These are phyloP conservation scores for Diplodia intermedia DNA, from an alignment of 2,329 filamentous ascomycete genomes.

Conservation along the genomic window DNA sequence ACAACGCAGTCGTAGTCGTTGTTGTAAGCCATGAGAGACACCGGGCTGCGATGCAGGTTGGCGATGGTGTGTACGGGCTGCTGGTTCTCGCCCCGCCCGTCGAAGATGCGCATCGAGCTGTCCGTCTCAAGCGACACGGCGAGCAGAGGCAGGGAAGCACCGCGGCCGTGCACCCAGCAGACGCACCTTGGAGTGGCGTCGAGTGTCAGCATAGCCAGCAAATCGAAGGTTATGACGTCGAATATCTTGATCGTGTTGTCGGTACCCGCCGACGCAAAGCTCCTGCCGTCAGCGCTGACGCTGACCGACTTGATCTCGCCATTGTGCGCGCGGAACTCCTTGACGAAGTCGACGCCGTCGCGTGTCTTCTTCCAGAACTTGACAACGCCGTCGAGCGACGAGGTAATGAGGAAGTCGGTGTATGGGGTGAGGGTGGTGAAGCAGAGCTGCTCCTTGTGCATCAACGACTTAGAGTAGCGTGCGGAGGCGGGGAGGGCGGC, in stretches of 20 bases:
- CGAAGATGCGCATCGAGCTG: conserved; percentile 80
- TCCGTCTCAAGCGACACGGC: conserved; percentile 80
- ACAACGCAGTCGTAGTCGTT: conserved; percentile 87
- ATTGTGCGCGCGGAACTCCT: conserved; percentile 91
- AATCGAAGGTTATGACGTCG: conserved; percentile 78
- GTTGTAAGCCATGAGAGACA: conserved; percentile 89
- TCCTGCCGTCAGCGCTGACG: conserved; percentile 87
- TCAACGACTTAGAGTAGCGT: conserved; percentile 93
- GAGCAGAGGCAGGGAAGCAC: conserved; percentile 84
- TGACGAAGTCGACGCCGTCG: conserved; percentile 93
- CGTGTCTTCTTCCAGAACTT: conserved; percentile 99
- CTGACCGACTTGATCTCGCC: conserved; percentile 85
- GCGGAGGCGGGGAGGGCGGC: conserved; percentile 81
- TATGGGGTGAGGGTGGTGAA: conserved; percentile 87
- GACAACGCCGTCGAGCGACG: conserved; percentile 91
- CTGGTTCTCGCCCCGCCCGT: conserved; percentile 83
- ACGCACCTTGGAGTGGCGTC: conserved; percentile 77
- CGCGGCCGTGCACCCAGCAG: conserved; percentile 90
- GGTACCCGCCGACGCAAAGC: conserved; percentile 85
- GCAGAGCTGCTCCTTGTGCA: conserved; percentile 95
- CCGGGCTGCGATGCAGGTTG: conserved; percentile 79
- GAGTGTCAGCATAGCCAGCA: conserved; percentile 71
- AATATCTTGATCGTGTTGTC: conserved; percentile 83
- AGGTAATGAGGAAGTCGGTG: conserved; percentile 95
- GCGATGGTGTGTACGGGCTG: conserved; percentile 78